Conservation (phyloP, 345 rosid species). For the Cochlearia excelsa region DNA sequence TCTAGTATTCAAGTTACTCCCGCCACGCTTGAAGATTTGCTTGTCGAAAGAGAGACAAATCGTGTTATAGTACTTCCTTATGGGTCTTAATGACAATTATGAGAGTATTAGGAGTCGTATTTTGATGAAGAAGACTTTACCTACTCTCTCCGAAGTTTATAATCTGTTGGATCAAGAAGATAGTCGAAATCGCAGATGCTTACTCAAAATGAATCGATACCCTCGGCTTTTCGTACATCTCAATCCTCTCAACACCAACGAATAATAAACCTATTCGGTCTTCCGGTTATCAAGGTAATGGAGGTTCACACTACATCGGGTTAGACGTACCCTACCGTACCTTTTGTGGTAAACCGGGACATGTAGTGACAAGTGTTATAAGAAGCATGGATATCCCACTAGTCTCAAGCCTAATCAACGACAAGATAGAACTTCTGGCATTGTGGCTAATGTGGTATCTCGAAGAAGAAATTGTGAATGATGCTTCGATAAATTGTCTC, state of each 20-base stretch:
- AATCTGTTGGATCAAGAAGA: neutral
- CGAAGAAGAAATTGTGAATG: neutral
- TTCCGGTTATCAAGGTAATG: too few species aligned
- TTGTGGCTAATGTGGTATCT: too few species aligned
- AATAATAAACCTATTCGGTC: too few species aligned
- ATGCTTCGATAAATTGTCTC: neutral
- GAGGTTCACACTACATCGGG: too few species aligned
- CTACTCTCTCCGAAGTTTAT: neutral
- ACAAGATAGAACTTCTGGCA: neutral
- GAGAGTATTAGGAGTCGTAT: neutral
- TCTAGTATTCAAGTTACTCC: neutral
- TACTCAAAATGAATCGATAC: neutral
- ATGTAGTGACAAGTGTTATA: neutral
- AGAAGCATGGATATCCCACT: neutral
- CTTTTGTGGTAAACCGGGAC: neutral
- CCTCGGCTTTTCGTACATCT: neutral
- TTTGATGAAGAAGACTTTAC: neutral
- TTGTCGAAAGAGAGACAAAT: neutral
- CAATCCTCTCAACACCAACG: neutral
- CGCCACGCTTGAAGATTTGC: neutral
- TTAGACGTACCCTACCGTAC: neutral
- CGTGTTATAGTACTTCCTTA: neutral
- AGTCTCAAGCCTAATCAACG: neutral
- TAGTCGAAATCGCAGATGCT: too few species aligned
- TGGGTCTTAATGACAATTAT: neutral